These are phyloP conservation scores for Auricularia auricula-judae DNA, from an alignment of 768 basidiomycete genomes.

Conservation along the genomic window DNA sequence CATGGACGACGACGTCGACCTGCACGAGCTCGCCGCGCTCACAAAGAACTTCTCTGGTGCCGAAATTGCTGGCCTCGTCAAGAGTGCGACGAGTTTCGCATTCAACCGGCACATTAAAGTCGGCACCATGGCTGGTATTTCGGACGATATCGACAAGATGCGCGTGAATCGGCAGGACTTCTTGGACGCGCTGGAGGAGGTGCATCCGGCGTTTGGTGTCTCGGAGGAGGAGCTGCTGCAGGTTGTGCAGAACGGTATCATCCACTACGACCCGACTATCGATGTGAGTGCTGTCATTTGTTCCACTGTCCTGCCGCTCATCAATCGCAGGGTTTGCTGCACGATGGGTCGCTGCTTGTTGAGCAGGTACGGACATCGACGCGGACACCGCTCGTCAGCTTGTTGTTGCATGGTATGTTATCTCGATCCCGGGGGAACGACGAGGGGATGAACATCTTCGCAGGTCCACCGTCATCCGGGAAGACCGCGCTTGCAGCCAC, in stretches of 20 bases:
- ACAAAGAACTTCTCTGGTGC: conserved; percentile 99
- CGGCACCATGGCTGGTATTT: conserved; percentile 93
- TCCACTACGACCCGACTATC: conserved; percentile 65
- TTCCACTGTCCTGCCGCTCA: background rate
- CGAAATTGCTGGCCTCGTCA: conserved; percentile 90
- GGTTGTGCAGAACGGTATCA: conserved; percentile 94
- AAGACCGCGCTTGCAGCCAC: conserved; percentile 93
- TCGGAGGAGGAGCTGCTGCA: conserved; percentile 90
- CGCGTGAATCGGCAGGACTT: conserved; percentile 83
- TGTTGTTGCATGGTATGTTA: conserved; percentile 59
- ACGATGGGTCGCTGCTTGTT: conserved; percentile 78
- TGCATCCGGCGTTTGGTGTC: conserved; percentile 94
- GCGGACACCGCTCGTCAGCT: conserved; percentile 83
- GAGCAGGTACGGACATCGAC: conserved; percentile 88
- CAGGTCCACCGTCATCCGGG: conserved; percentile 71
- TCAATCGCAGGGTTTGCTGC: conserved; percentile 59
- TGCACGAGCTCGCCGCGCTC: conserved; percentile 63
- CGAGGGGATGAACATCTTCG: background rate
- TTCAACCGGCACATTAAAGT: conserved; percentile 97
- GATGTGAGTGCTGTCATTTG: conserved; percentile 46
- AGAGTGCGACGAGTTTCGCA: conserved; percentile 96
- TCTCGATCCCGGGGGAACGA: conserved; percentile 2
- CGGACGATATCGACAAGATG: conserved; percentile 89
- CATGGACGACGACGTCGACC: conserved; percentile 78
- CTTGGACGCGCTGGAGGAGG: conserved; percentile 81